Evolutionary conservation across 1,284 basidiomycete species (phyloP), one percentile per base, ranked within the genome.

Genomic region (Pseudozyma thailandica): DNA sequence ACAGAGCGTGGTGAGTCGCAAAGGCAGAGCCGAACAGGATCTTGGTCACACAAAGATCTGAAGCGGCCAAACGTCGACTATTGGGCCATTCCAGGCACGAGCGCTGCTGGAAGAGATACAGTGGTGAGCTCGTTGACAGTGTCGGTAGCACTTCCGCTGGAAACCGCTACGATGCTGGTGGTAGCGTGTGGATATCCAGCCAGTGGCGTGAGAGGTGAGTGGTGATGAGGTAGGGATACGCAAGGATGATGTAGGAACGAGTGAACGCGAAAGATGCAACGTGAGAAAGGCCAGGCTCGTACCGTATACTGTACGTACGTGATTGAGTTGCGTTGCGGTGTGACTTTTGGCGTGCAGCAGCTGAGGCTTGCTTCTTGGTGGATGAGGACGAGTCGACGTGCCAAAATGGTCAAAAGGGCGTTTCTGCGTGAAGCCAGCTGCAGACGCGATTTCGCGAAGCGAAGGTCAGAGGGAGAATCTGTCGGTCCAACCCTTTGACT

Each of bases 361-460:
- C n/a, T n/a, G n/a, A n/a, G n/a, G n/a, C n/a, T n/a, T n/a, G n/a
- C n/a, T n/a, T n/a, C n/a, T n/a, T n/a, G n/a, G n/a, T n/a, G n/a
- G n/a, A n/a, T n/a, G n/a, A n/a, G n/a, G n/a, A n/a, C n/a, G n/a
- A 23, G 20, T 42, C 39, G 44, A 46, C 44, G 44, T 46, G 44
- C 33, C 33, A 8, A 15, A 15, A 7, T 7, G 25, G 16, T 18
- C 7, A 3, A 12, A 31, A 30, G 44, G 16, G 44, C 44, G 30
- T 46, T n/a, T 35, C 8, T 49, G 47, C 47, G 47, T 49, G 47
- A 37, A 38, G 47, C 25, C 47, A 28, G 47, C 18, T 30, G 25
- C 30, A 23, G n/a, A 49, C 47, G 47, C 47, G 47, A 49, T 38
- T 49, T 49, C 47, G 47, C 47, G 37, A 49, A 49, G 47, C 28